Evolutionary conservation across 345 rosid genomes (phyloP), one percentile per base, ranked within the genome.

Genomic region (Microthlaspi erraticum): DNA sequence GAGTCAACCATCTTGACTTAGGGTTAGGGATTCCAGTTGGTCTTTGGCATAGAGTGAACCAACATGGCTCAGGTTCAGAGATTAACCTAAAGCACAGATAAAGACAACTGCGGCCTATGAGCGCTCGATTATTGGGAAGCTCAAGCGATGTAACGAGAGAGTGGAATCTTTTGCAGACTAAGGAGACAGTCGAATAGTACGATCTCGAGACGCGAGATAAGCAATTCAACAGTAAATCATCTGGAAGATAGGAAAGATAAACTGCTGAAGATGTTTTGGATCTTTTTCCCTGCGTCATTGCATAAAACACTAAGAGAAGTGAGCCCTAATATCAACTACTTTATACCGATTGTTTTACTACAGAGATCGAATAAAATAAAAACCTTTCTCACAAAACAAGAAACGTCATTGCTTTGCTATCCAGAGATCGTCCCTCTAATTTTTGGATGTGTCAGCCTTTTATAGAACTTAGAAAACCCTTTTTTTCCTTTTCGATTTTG

Each of bases 101-200:
- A 45, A 60, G 14, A 43, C 66, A 60, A 5, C 1, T 60, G 1
- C 38, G 3, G 37, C n/a, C n/a, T n/a, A n/a, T 42, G 0, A 58
- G 18, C 18, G 3, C 39, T 20, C 64, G 23, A 6, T 2, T 8
- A 1, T 26, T 5, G 10, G 41, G n/a, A 60, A 60, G 38, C 49
- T 60, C 23, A 26, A n/a, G n/a, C n/a, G 66, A 42, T 42, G 38
- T 44, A 62, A 45, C 13, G 42, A 62, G 51, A 61, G 56, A 36
- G 2, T n/a, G n/a, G n/a, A n/a, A n/a, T n/a, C n/a, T n/a, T n/a
- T n/a, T n/a, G n/a, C n/a, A n/a, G n/a, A n/a, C n/a, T n/a, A n/a
- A n/a, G n/a, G n/a, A n/a, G n/a, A n/a, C n/a, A n/a, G n/a, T 18
- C 13, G 57, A 20, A 20, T 36, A 48, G 8, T 64, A 17, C 3